A percentile compares a stretch with the other conserved stretches of the same genome.
These are phyloP conservation scores for Pterocarpus macrocarpus DNA, from an alignment of 306 rosid species.

Conservation along the genomic window DNA sequence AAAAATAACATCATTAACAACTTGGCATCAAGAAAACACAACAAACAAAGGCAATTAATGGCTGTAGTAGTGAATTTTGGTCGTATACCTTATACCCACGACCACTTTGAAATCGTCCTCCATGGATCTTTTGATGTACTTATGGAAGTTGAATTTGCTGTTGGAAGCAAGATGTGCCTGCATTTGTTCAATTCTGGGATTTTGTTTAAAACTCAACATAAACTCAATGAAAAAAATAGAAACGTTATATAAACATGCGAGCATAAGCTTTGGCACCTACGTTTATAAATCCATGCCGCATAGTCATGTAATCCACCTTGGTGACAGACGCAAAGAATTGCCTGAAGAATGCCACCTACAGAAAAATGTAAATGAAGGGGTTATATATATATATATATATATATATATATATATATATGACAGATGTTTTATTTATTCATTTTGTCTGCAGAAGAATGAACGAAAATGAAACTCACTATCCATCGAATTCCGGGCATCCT, in stretches of 20 bases:
- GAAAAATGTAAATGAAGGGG: neutral
- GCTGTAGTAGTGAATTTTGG: neutral
- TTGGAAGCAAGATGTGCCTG: slow-evolving; percentile 77
- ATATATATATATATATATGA: too few species aligned
- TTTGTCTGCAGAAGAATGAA: neutral
- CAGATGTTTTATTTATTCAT: too few species aligned
- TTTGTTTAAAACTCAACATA: neutral
- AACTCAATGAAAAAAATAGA: neutral
- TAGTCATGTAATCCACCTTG: slow-evolving; percentile 77
- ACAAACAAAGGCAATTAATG: neutral
- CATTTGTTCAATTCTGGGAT: neutral
- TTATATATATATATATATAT: too few species aligned
- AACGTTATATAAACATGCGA: neutral
- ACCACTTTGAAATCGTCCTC: slow-evolving; percentile 83
- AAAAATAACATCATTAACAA: neutral
- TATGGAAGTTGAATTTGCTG: slow-evolving; percentile 74
- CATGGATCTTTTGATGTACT: slow-evolving; percentile 76
- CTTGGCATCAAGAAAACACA: neutral
- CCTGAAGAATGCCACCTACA: slow-evolving; percentile 71
- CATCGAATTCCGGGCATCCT: slow-evolving; percentile 68
- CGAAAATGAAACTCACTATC: slow-evolving; percentile 60
- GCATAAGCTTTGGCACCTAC: slow-evolving; percentile 44
- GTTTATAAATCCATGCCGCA: slow-evolving; percentile 79
- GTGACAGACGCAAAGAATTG: slow-evolving; percentile 70
- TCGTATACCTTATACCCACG: slow-evolving; percentile 70